phyloP scores from a whole-genome alignment of 768 basidiomycete genomes.

The Xerocomellus dryophilus region DNA sequence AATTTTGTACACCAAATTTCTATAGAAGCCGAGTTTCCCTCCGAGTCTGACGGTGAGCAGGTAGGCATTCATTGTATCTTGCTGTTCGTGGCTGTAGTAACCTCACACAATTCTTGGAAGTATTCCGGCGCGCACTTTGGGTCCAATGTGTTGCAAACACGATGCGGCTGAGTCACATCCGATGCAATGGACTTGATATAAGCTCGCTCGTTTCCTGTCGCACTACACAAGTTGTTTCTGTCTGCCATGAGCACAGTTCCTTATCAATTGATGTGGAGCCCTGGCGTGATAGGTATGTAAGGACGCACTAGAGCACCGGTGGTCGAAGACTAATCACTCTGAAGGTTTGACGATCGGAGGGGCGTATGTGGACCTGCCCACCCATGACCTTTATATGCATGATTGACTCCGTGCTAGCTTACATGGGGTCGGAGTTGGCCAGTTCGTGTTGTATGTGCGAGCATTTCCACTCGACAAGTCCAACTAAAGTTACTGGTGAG shows the following conservation, averaged over 20 bases:
- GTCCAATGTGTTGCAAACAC: too few relatives aligned
- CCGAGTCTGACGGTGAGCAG: too few relatives aligned
- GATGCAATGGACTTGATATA: too few relatives aligned
- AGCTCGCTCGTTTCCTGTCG: too few relatives aligned
- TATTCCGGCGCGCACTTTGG: too few relatives aligned
- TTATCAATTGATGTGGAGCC: constrained; percentile 4
- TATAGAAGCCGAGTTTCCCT: too few relatives aligned
- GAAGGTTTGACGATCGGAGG: constrained; percentile 13
- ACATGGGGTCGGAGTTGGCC: constrained; percentile 18
- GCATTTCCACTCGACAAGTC: constrained; percentile 16
- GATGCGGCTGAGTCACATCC: too few relatives aligned
- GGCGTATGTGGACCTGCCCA: constrained; percentile 7
- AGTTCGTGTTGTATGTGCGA: constrained; percentile 18
- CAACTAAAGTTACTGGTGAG: constrained; percentile 17
- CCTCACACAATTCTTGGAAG: too few relatives aligned
- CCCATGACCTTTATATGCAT: not conserved
- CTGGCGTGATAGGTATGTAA: constrained; percentile 19
- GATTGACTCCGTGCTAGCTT: constrained; percentile 9
- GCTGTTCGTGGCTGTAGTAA: too few relatives aligned
- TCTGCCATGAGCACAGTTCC: constrained; percentile 6
- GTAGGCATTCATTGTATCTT: too few relatives aligned
- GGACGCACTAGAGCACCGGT: too few relatives aligned
- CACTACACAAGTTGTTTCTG: not conserved
- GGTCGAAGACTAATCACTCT: constrained; percentile 9
- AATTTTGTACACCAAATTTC: too few relatives aligned